A percentile compares a stretch with the other conserved stretches of the same genome.
Conservation (phyloP, 164 flowering plant genomes). For the Cinnamomum chago region DNA sequence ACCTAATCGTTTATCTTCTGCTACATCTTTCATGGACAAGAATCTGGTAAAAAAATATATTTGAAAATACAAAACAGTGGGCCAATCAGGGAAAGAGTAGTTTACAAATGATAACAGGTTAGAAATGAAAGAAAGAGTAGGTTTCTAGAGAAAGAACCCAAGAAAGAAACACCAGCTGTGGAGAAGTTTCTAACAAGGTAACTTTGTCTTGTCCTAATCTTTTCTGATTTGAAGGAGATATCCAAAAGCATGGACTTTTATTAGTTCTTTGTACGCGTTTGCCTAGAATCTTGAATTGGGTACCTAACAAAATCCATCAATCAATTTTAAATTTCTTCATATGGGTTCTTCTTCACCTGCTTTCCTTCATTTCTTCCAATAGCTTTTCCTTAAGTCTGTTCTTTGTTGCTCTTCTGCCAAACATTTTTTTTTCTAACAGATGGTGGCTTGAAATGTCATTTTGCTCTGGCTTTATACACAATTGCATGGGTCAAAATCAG, state of each 20-base stretch:
- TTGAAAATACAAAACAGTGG: no score
- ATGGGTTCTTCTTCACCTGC: neutral
- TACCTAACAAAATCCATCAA: neutral
- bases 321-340: neutral
- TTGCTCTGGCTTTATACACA: neutral
- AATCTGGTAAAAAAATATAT: no score
- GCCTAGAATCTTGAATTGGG: neutral
- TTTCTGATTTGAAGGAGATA: neutral
- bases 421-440: slow-evolving; percentile 11
- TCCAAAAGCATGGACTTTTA: neutral
- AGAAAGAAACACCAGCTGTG: neutral
- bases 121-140: neutral
- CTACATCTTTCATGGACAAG: no score
- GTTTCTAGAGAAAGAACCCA: neutral
- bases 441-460: slow-evolving; percentile 2
- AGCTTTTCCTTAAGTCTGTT: neutral
- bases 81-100: neutral
- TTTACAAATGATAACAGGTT: neutral
- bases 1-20: no score
- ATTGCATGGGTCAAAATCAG: slow-evolving; percentile 7
- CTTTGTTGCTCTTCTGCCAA: slow-evolving; percentile 22
- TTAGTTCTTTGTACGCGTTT: neutral
- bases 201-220: neutral
- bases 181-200: neutral
- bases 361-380: neutral